Evolutionary conservation across 2,329 filamentous ascomycete species (phyloP), one percentile per base, ranked within the genome.

Genomic region (Phialophora macrospora): DNA sequence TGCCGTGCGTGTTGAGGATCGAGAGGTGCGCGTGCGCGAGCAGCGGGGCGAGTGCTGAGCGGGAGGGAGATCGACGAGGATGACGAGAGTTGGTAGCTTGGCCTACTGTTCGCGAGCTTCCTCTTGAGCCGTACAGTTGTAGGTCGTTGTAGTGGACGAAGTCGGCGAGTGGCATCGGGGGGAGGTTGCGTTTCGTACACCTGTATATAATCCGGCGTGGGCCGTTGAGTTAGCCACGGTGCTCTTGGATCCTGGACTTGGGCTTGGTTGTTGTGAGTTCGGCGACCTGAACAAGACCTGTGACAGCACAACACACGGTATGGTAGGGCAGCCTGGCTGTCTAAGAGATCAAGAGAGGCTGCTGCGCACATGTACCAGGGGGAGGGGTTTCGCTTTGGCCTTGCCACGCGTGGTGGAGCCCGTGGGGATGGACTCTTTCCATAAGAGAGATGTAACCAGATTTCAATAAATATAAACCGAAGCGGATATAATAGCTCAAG

Each of bases 1-100:
- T 89, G 17, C 86, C 83, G 0, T 91, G 90, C 2, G 90, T 90
- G 81, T 99, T 99, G 73, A 98, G 86, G 4, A 99, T 84, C 63
- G 92, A 90, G 66, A 98, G 83, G 48, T 93, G 88, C 4, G 94
- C 93, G 56, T 90, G 88, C 55, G 92, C 88, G 72, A 95, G 90
- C 30, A 98, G 84, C 91, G 91, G 61, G 17, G 55, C 34, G 34
- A 32, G 57, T 24, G 63, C 49, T 59, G 63, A 32, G n/a, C 34
- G 44, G 1, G 30, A 20, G 24, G 52, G 38, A 24, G 24, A 24
- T 24, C 8, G 30, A 9, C 30, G 30, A 8, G 7, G 30, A 30
- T 2, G 30, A 30, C 7, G 1, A 49, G 57, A 44, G 22, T 12
- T 9, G 4, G 58, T 49, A 46, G 8, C 38, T 17, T 32, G 17